A percentile compares a stretch with the other conserved stretches of the same genome.
These are phyloP conservation scores for Volvox africanus DNA, from an alignment of 139 green algal species.

Conservation along the genomic window DNA sequence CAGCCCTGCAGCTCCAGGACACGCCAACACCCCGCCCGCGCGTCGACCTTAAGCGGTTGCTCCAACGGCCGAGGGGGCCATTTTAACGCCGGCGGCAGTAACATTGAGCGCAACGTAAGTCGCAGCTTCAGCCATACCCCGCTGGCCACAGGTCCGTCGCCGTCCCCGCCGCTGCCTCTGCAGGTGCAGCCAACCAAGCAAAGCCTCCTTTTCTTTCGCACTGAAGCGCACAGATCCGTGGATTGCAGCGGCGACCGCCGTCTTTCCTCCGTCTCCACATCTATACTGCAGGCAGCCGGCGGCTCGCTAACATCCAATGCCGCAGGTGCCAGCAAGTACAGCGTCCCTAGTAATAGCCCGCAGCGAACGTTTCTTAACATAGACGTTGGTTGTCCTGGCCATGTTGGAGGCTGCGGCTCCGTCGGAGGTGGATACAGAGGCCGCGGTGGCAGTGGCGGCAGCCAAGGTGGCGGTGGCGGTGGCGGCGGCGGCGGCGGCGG, in stretches of 20 bases:
- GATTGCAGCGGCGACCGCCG: neutral
- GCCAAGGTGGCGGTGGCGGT: no score
- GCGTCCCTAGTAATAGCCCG: no score
- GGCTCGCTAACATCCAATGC: neutral
- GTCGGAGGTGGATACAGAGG: no score
- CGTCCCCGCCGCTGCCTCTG: neutral
- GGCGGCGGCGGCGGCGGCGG: neutral
- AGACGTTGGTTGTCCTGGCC: neutral
- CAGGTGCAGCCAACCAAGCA: neutral
- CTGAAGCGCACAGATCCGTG: neutral
- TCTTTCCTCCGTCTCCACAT: neutral
- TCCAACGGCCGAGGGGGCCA: no score
- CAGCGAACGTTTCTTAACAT: neutral
- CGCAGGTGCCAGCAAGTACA: neutral
- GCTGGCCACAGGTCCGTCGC: neutral
- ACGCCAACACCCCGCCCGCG: neutral
- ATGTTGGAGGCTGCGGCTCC: no score
- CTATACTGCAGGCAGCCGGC: neutral
- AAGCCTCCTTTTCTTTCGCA: neutral
- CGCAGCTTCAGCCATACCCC: neutral
- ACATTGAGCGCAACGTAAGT: neutral
- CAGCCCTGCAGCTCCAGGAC: neutral
- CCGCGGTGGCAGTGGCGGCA: neutral
- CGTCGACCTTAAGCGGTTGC: neutral
- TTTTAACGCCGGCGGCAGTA: neutral